A percentile compares a stretch with the other conserved stretches of the same genome.
These are phyloP conservation scores for Colletotrichum paranaense DNA, from an alignment of 2,329 filamentous ascomycete species.

Conservation along the genomic window DNA sequence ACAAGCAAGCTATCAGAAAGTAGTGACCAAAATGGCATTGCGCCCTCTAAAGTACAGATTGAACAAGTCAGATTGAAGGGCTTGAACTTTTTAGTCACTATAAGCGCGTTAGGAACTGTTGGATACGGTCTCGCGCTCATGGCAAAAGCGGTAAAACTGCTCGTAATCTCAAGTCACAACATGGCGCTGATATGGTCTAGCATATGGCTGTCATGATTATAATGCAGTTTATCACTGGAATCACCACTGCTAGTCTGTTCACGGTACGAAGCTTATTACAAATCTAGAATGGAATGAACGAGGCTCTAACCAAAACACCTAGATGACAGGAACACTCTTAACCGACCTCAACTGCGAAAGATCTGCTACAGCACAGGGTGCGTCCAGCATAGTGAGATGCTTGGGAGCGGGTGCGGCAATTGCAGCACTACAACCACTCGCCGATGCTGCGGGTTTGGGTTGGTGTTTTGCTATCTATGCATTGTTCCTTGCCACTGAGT, in stretches of 20 bases:
- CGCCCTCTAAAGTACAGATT: conserved; percentile 50
- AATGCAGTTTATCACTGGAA: conserved; percentile 35
- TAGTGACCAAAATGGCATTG: neutral
- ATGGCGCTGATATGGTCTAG: neutral
- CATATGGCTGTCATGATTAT: conserved; percentile 30
- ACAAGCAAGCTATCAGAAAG: neutral
- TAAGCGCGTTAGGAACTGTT: conserved; percentile 13
- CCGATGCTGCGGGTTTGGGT: conserved; percentile 29
- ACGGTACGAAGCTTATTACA: conserved; percentile 3
- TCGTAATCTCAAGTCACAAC: neutral
- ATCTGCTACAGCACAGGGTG: conserved; percentile 42
- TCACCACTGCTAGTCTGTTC: conserved; percentile 27
- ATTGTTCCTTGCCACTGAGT: conserved; percentile 12
- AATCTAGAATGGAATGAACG: neutral
- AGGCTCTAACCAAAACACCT: neutral
- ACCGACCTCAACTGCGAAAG: conserved; percentile 41
- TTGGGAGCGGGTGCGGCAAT: conserved; percentile 39
- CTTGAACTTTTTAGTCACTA: conserved; percentile 11
- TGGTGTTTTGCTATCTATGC: conserved; percentile 40
- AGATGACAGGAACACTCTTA: conserved; percentile 38
- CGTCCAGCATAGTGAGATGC: conserved; percentile 42
- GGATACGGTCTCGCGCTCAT: conserved; percentile 14
- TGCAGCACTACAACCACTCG: conserved; percentile 39
- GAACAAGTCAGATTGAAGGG: conserved; percentile 60
- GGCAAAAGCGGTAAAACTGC: neutral